A percentile compares a stretch with the other conserved stretches of the same genome.
These are phyloP conservation scores for Ogataea allantospora DNA, from an alignment of 805 yeast species.

Conservation along the genomic window DNA sequence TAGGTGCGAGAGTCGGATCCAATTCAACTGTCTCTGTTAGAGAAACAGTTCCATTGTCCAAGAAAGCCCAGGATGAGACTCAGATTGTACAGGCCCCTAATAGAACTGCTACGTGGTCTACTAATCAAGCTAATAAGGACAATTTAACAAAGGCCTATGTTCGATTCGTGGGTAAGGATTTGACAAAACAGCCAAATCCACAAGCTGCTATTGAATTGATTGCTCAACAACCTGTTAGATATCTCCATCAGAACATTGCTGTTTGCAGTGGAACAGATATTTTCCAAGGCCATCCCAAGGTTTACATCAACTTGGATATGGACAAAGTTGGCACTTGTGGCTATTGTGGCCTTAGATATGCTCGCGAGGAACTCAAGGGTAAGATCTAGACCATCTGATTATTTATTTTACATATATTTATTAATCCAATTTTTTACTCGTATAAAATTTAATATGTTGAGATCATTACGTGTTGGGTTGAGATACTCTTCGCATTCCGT, in stretches of 20 bases:
- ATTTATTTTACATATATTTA: slow-evolving; percentile 12
- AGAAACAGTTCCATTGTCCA: slow-evolving; percentile 14
- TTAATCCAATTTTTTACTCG: slow-evolving; percentile 1
- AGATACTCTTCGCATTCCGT: slow-evolving; percentile 23
- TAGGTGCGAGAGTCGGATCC: not conserved
- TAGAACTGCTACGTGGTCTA: slow-evolving; percentile 67
- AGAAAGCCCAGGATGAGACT: slow-evolving; percentile 11
- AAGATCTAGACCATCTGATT: slow-evolving; percentile 15
- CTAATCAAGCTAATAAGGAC: slow-evolving; percentile 58
- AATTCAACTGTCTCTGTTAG: slow-evolving; percentile 8
- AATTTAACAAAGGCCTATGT: slow-evolving; percentile 55
- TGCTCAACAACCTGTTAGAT: slow-evolving; percentile 68
- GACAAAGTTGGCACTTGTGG: slow-evolving; percentile 73
- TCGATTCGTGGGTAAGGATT: slow-evolving; percentile 70
- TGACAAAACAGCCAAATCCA: slow-evolving; percentile 70
- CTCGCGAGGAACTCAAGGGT: slow-evolving; percentile 48
- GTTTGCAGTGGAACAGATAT: slow-evolving; percentile 83
- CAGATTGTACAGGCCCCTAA: slow-evolving; percentile 67
- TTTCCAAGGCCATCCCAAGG: slow-evolving; percentile 81
- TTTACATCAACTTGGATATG: slow-evolving; percentile 76
- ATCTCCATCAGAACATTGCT: slow-evolving; percentile 56
- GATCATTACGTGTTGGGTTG: not conserved
- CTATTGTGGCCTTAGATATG: slow-evolving; percentile 74
- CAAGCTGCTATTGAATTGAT: slow-evolving; percentile 83
- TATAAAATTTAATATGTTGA: not conserved